Base-by-base conservation (phyloP, 2,329 filamentous ascomycete species). In the Aaosphaeria arxii region DNA sequence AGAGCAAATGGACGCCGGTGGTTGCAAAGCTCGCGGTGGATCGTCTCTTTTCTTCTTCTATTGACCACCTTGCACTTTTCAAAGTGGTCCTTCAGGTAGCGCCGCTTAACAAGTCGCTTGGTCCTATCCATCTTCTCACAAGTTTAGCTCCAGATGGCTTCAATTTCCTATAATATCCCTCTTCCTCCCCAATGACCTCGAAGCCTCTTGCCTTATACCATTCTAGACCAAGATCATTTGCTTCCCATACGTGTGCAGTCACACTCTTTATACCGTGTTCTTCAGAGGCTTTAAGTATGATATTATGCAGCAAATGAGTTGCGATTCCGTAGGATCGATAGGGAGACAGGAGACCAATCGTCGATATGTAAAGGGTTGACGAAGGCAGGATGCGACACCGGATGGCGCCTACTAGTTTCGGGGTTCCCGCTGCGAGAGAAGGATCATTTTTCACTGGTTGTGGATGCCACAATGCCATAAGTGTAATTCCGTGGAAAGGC, bases 191-290 rank as follows among this genome's bases (percentile, higher is more conserved):
- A 13, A 77, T 69, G 38, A 79, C 72, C 51, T 71, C 71, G 51
- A 86, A 86, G 0, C 79, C 81, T 4, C 82, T 72, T 52, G 78
- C 77, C 40, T 65, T 61, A 67, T 86, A 86, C 83, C 83, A 86
- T 42, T 75, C 72, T 53, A 83, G 57, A 0, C 75, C 83, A 43
- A 84, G 81, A 13, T 76, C 72, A 47, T 86, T 86, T 24, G 76
- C 77, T 55, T 83, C 81, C 75, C 84, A 85, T 1, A 85, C 82
- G 64, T 86, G 83, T 7, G 83, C 83, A 2, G 79, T 82, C 17
- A 85, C 75, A 11, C 69, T 72, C 7, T 65, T 67, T 29, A 80
- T 75, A 29, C 75, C 74, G 52, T 83, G 78, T 47, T 77, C 69
- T 31, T 72, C 70, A 4, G 77, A 72, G 7, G 54, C 78, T 70